Evolutionary conservation across 306 rosid species (phyloP), one percentile per base, ranked within the genome.

Genomic region (Rosa lucieae): DNA sequence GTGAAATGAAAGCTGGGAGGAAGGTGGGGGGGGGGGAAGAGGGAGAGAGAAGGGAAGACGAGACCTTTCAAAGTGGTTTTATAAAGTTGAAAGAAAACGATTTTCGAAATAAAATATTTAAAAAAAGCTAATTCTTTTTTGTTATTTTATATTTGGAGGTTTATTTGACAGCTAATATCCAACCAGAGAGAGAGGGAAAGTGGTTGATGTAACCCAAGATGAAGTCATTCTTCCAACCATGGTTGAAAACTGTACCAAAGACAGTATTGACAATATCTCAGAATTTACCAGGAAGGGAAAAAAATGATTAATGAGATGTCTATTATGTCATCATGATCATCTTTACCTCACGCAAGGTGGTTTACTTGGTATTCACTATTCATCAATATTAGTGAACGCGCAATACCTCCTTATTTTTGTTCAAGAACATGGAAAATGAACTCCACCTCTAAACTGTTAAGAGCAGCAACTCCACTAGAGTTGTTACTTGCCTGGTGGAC

Each of bases 141-240:
- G 11, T 14, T 13, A 1, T 35, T 8, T 46, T 49, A 61, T 70
- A 6, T 14, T 6, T 59, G 61, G 44, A 67, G 37, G 52, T 47
- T 68, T 81, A 82, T 86, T 84, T 90, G 93, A 87, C 97, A 92
- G 92, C 97, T 92, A 90, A 92, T 89, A 87, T 90, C 89, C 97
- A 90, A 88, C 95, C 81, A 56, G 78, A 75, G 65, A 68, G 67
- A 58, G 73, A 48, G 35, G 48, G 56, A 17, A 44, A 44, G 69
- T 58, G 23, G 69, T 70, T 73, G 15, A 42, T 32, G 56, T 58
- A 81, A 78, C 86, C 73, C 66, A 43, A 3, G 18, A 63, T 46
- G 67, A 67, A 68, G 62, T 82, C 84, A 79, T 67, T 42, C n/a
- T 73, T 70, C 81, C 76, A 73, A 84, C 82, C 76, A 35, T 73